Evolutionary conservation across 352 stramenopile genomes (phyloP), one percentile per base, ranked within the genome.

Genomic region (Phytophthora palmivora): DNA sequence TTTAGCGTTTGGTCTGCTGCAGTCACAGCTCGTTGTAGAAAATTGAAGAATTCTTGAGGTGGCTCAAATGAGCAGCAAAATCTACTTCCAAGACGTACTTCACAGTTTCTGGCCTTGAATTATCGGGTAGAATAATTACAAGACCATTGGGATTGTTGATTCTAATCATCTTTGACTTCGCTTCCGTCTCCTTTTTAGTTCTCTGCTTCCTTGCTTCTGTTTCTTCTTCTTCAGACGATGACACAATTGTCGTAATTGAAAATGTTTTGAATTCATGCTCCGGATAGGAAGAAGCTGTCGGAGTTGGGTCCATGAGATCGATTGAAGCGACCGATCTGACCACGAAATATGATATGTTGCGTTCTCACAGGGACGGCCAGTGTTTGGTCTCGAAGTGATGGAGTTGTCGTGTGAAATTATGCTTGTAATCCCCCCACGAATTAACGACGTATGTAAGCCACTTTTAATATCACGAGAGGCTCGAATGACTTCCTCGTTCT

Each of bases 241-340:
- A 16, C 62, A 70, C 1, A 72, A 38, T 59, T 52, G 59, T 9
- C 28, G 67, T 9, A 94, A 56, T 44, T 94, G 79, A 38, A 86
- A 82, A 47, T 94, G 82, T 34, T 84, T 81, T 6, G 74, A 49
- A 22, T 94, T 92, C 78, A 94, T 87, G 7, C 73, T 63, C 24
- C 85, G 70, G 51, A 94, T 70, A 0, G 83, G 64, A 6, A 94
- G 57, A 7, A 88, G 52, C 39, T 83, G 82, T 1, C 76, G 69
- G 14, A 94, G 56, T 19, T 86, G 55, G 14, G 24, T 6, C 83
- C 85, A 94, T 8, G 70, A 58, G 15, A 84, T 39, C 3, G 56
- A 63, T 39, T 94, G 78, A 8, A 76, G 54, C 0, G 66, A 76
- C 6, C 74, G 63, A 45, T 91, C 74, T 1, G 69, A 60, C 85